phyloP scores from a whole-genome alignment of 345 rosid species.

The Eucalyptus pauciflora region DNA sequence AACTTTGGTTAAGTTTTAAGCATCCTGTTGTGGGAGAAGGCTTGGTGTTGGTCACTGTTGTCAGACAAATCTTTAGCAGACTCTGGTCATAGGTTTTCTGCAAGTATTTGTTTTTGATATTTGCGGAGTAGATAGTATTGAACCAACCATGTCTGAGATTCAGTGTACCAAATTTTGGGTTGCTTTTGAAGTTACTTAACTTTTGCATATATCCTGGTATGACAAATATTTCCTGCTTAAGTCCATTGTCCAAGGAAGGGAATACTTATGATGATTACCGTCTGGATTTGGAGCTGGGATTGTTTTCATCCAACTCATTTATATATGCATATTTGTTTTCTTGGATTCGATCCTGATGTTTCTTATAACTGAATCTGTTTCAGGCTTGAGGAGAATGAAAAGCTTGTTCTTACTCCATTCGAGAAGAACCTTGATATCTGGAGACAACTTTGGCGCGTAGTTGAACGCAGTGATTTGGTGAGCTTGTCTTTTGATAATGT shows the following conservation, averaged over 20 bases:
- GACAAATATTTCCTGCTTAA: background rate
- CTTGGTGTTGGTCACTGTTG: background rate
- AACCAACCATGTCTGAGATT: background rate
- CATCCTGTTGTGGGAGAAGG: background rate
- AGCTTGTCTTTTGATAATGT: background rate
- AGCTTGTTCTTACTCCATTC: constrained; percentile 86
- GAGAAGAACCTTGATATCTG: constrained; percentile 97
- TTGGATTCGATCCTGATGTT: background rate
- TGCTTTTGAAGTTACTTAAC: background rate
- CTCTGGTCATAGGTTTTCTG: background rate
- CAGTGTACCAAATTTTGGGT: background rate
- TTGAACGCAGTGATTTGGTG: constrained; percentile 96
- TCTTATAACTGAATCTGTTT: background rate
- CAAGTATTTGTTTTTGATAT: background rate
- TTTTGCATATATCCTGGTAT: background rate
- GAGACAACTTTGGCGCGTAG: constrained; percentile 99
- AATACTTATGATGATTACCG: background rate
- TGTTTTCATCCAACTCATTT: background rate
- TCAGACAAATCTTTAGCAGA: background rate
- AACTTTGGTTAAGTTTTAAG: background rate
- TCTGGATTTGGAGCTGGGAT: background rate
- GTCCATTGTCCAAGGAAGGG: background rate
- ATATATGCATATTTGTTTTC: background rate
- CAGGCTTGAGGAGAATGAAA: constrained; percentile 96
- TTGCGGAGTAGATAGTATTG: background rate